Conservation (phyloP, 768 basidiomycete species). For the Hysterangium stoloniferum region DNA sequence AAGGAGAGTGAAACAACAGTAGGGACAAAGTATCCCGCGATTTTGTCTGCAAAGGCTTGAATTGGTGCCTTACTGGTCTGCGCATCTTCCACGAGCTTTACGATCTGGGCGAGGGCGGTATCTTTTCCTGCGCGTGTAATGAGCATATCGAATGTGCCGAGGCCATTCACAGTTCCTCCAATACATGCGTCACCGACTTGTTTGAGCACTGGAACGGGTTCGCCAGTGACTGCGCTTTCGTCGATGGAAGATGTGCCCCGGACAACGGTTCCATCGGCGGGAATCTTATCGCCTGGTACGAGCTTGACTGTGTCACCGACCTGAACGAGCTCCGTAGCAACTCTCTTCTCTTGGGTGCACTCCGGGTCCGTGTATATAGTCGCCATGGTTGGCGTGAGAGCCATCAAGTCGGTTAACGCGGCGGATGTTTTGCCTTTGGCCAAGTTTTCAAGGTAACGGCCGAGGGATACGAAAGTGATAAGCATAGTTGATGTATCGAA, state of each 20-base stretch:
- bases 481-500: constrained; percentile 99
- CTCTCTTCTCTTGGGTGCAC: constrained; percentile 80
- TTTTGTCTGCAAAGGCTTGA: constrained; percentile 90
- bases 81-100: constrained; percentile 93
- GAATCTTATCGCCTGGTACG: constrained; percentile 93
- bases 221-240: constrained; percentile 95
- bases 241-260: constrained; percentile 84
- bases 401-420: constrained; percentile 93
- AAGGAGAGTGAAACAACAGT: constrained; percentile 75
- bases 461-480: constrained; percentile 93
- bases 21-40: constrained; percentile 95
- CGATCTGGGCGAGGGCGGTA: constrained; percentile 93
- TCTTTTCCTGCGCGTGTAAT: constrained; percentile 95
- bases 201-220: constrained; percentile 84
- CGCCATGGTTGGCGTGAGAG: constrained; percentile 90
- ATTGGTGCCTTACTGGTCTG: constrained; percentile 98
- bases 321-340: constrained; percentile 91
- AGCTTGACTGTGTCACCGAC: constrained; percentile 90
- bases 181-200: constrained; percentile 80
- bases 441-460: constrained; percentile 90
- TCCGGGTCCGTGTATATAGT: constrained; percentile 87
- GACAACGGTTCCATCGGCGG: constrained; percentile 89
- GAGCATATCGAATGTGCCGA: constrained; percentile 95
- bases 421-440: constrained; percentile 97
- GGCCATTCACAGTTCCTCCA: constrained; percentile 93